phyloP scores from a whole-genome alignment of 2,329 filamentous ascomycete genomes.

The Cercospora nicotianae region DNA sequence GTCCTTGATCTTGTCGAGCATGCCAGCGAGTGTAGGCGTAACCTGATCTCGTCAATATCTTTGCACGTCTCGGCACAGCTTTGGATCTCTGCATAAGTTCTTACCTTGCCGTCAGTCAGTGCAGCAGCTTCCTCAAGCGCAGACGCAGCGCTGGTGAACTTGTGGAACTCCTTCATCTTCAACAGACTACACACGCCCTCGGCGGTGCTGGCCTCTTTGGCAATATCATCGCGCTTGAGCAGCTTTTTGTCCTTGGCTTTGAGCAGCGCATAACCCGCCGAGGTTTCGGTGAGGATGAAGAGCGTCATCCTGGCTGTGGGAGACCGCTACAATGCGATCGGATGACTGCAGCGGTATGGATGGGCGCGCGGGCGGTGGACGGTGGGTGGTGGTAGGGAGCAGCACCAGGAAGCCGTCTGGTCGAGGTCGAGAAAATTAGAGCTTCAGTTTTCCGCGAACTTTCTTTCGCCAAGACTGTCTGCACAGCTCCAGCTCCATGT shows the following conservation, averaged over 20 bases:
- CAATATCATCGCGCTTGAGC: constrained; percentile 80
- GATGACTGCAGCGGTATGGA: constrained; percentile 13
- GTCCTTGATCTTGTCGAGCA: constrained; percentile 88
- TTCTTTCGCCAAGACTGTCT: constrained; percentile 8
- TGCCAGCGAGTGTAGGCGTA: constrained; percentile 75
- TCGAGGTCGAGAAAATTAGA: constrained; percentile 6
- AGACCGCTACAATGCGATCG: constrained; percentile 23
- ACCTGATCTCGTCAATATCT: constrained; percentile 50
- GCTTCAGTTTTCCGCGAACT: constrained; percentile 6
- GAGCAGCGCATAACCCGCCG: constrained; percentile 95
- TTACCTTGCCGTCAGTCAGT: constrained; percentile 79
- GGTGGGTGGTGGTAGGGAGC: not conserved
- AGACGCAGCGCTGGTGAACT: constrained; percentile 90
- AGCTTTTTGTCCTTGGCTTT: constrained; percentile 99
- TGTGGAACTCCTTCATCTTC: constrained; percentile 95
- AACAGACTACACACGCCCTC: constrained; percentile 87
- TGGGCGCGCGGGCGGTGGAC: constrained; percentile 3
- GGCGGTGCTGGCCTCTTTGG: constrained; percentile 71
- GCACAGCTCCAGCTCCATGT: not conserved
- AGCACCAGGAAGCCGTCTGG: not conserved
- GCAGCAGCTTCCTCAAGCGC: constrained; percentile 88
- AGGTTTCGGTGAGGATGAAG: constrained; percentile 91
- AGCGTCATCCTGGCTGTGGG: constrained; percentile 45
- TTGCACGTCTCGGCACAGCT: not conserved
- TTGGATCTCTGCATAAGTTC: constrained; percentile 7